Evolutionary conservation across 371 early-diverging fungal genomes (phyloP).

Genomic region (Lichtheimia ornata): DNA sequence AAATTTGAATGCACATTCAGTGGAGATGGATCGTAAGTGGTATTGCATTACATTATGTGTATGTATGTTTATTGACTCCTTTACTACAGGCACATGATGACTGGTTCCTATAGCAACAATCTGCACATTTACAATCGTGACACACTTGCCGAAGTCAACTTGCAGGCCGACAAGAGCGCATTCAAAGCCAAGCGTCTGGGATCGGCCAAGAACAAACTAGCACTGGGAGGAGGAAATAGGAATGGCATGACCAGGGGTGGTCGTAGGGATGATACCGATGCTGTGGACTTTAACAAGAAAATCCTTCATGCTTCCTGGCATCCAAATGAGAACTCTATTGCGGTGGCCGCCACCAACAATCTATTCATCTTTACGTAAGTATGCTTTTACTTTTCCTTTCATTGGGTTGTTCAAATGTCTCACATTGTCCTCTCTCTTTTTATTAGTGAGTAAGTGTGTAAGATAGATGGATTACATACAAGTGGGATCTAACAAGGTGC

Average conservation of each 20-base stretch:
- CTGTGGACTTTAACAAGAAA: constrained; percentile 90
- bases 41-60: too few species aligned
- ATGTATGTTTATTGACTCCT: too few species aligned
- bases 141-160: constrained; percentile 72
- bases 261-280: constrained; percentile 82
- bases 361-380: constrained; percentile 88
- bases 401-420: background rate
- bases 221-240: constrained; percentile 18
- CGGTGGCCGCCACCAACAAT: constrained; percentile 97
- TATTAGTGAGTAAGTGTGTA: background rate
- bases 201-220: constrained; percentile 53
- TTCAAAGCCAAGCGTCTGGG: constrained; percentile 90
- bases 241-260: constrained; percentile 20
- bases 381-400: background rate
- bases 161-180: constrained; percentile 96
- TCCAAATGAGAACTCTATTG: constrained; percentile 91
- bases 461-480: background rate
- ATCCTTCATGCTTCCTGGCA: constrained; percentile 97
- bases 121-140: constrained; percentile 85
- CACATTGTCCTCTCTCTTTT: background rate
- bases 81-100: constrained; percentile 64
- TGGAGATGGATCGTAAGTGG: constrained; percentile 73
- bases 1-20: constrained; percentile 96
- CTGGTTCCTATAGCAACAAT: constrained; percentile 96
- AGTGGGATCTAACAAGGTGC: background rate